phyloP scores from a whole-genome alignment of 1,284 basidiomycete species.

The Microbotryum scabiosae region DNA sequence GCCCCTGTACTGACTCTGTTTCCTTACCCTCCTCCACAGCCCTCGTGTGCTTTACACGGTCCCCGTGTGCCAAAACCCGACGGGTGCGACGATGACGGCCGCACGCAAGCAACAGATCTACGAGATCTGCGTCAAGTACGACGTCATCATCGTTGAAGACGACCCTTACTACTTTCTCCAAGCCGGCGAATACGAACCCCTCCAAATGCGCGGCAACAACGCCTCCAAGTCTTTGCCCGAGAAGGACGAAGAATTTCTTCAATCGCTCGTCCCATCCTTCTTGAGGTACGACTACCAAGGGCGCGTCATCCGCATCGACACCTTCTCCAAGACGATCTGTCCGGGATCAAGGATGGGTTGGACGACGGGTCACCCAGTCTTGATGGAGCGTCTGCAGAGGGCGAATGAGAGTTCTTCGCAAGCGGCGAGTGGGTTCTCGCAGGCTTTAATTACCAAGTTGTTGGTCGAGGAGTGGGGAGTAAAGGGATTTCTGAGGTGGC shows the following conservation, averaged over 20 bases:
- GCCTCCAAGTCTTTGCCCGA: slow-evolving; percentile 11
- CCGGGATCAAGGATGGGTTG: slow-evolving; percentile 70
- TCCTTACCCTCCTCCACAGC: slow-evolving; percentile 38
- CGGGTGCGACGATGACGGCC: slow-evolving; percentile 53
- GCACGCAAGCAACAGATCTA: slow-evolving; percentile 69
- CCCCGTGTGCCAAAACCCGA: slow-evolving; percentile 70
- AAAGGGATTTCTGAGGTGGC: slow-evolving; percentile 67
- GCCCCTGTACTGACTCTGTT: background rate
- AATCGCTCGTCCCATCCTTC: slow-evolving; percentile 57
- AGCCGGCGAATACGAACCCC: slow-evolving; percentile 49
- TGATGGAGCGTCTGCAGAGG: slow-evolving; percentile 66
- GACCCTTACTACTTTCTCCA: slow-evolving; percentile 63
- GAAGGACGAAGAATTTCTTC: slow-evolving; percentile 44
- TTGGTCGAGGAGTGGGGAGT: slow-evolving; percentile 56
- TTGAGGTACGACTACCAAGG: slow-evolving; percentile 68
- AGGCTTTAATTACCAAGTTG: slow-evolving; percentile 56
- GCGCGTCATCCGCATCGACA: slow-evolving; percentile 66
- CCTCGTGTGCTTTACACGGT: slow-evolving; percentile 68
- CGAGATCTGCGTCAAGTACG: slow-evolving; percentile 66
- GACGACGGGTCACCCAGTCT: slow-evolving; percentile 58
- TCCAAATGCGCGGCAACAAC: slow-evolving; percentile 39
- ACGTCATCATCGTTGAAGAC: slow-evolving; percentile 40
- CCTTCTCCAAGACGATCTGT: slow-evolving; percentile 71
- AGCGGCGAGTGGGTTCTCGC: slow-evolving; percentile 60
- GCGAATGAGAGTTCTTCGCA: slow-evolving; percentile 64